Conservation (phyloP, 306 rosid species). For the Begonia masoniana region DNA sequence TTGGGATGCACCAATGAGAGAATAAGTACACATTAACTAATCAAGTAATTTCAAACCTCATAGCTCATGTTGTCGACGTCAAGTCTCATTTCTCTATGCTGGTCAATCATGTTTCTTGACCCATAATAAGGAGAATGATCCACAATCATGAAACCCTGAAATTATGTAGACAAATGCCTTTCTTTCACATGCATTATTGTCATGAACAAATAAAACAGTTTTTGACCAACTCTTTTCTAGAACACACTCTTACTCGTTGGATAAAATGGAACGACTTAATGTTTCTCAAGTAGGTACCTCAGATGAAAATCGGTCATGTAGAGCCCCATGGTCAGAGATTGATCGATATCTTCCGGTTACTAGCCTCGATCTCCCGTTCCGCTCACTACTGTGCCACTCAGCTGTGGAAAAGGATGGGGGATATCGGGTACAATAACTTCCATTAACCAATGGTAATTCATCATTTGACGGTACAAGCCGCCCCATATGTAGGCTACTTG, state of each 20-base stretch:
- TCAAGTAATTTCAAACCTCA: conserved; percentile 33
- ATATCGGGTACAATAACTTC: conserved; percentile 43
- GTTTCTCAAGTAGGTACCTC: conserved; percentile 25
- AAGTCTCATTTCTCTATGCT: conserved; percentile 83
- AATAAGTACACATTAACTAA: neutral
- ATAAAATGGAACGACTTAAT: too few species aligned
- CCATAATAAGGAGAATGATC: conserved; percentile 49
- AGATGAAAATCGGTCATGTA: conserved; percentile 37
- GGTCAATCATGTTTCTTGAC: conserved; percentile 54
- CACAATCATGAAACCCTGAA: conserved; percentile 61
- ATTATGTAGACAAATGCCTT: neutral
- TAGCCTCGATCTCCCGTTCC: conserved; percentile 63
- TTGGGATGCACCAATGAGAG: too few species aligned
- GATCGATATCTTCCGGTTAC: conserved; percentile 38
- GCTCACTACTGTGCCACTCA: conserved; percentile 51
- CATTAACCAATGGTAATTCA: conserved; percentile 48
- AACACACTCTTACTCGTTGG: too few species aligned
- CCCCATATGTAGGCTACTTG: conserved; percentile 43
- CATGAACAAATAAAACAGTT: too few species aligned
- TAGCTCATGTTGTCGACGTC: conserved; percentile 79
- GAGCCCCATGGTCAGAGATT: conserved; percentile 29
- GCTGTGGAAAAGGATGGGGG: conserved; percentile 32
- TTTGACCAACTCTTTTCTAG: too few species aligned
- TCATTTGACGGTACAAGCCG: conserved; percentile 43
- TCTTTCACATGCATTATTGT: too few species aligned